Base-by-base conservation (phyloP, 2,329 filamentous ascomycete species). In the Talaromyces sp. region DNA sequence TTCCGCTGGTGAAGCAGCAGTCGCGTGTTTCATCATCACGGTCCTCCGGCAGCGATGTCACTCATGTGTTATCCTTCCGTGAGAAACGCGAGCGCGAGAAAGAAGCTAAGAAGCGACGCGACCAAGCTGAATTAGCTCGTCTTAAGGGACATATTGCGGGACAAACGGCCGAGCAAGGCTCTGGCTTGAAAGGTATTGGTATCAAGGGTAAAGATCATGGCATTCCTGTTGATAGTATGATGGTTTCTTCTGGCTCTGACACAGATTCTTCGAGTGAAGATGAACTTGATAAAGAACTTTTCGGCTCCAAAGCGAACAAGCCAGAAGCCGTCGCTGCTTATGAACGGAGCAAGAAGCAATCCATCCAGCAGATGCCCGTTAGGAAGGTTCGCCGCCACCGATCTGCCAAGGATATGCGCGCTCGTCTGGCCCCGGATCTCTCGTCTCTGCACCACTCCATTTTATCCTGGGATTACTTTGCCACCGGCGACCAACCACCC, bases 391-490 rank as follows among this genome's bases (percentile, higher is more conserved):
- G 90, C 69, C 84, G 91, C 47, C 80, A 87, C 57, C 85, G 93
- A 45, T 93, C 91, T 14, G 85, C 88, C 41, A 96, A 96, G 72
- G 94, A 99, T 73, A 93, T 97, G 85, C 88, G 93, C 63, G 93
- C 94, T 58, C 88, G 94, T 57, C 80, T 99, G 54, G 89, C 92
- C 29, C 94, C 95, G 7, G 90, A 95, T 60, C 88, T 99, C 75
- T 88, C 91, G 33, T 81, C 85, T 14, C 76, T 99, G 27, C 94
- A 97, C 69, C 87, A 89, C 64, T 87, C 87, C 16, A 91, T 99
- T 46, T 83, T 99, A 3, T 84, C 88, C 51, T 99, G 94, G 94
- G 90, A 99, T 61, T 96, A 95, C 61, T 99, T 97, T 71, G 89
- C 96, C 65, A 79, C 86, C 41, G 91, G 91, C 24, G 90, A 92